Evolutionary conservation across 1,139 yeast species (phyloP), one percentile per base, ranked within the genome.

Genomic region (Geotrichum fermentans): DNA sequence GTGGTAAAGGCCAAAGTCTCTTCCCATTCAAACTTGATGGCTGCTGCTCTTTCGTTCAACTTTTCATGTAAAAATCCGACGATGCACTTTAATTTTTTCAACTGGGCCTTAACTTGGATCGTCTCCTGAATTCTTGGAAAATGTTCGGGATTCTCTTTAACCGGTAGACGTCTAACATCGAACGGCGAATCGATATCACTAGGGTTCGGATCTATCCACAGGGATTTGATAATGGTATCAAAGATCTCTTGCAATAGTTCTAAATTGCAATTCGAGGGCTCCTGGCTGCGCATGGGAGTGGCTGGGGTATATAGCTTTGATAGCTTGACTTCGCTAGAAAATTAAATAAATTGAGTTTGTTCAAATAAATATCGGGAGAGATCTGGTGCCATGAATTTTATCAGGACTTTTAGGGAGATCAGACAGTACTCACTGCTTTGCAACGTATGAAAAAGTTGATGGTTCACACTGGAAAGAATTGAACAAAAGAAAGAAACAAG

Each of bases 21-120:
- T 38, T 47, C 47, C 43, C 50, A 43, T 20, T 42, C 39, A 22
- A 37, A 42, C 18, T 37, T 32, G 10, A 47, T 33, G 10, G 40
- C 43, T 20, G 30, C 37, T 13, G 46, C 42, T 7, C 50, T 38
- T 24, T 47, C 50, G 20, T 47, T 42, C 33, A 47, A 36, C 18
- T 42, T 40, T 8, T 30, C 39, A 20, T 47, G 50, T 4, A 47
- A 28, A 38, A 37, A 47, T 11, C 33, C 46, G 17, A 38, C 45
- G 14, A 33, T 17, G 14, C 5, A 3, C 6, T 17, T 34, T 4
- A 33, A 33, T 2, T 42, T 22, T 18, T 26, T 29, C 21, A 42
- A 8, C 13, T 34, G 39, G 13, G 39, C 18, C 14, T 26, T 29
- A 8, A 34, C 26, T 24, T 7, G 17, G 2, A 14, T 14, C 4